phyloP scores from a whole-genome alignment of 2,329 filamentous ascomycete species.

The Curvularia spicifera region DNA sequence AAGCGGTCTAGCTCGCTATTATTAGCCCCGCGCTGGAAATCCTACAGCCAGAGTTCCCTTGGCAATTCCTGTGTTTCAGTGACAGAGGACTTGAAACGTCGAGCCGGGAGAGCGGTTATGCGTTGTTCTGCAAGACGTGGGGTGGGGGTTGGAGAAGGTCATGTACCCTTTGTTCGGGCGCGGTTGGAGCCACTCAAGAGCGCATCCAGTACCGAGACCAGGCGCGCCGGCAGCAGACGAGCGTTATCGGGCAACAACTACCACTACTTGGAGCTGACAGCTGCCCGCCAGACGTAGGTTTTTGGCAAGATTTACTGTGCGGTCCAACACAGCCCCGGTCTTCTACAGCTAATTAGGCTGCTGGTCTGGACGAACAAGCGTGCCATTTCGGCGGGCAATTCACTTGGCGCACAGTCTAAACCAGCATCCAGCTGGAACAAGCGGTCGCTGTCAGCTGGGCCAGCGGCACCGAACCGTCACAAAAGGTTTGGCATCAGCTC shows the following conservation, averaged over 20 bases:
- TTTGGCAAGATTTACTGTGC: constrained; percentile 3
- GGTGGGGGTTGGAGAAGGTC: neutral
- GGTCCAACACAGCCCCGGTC: constrained; percentile 19
- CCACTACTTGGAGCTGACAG: no score
- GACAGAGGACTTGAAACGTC: constrained; percentile 26
- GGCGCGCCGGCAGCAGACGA: constrained; percentile 6
- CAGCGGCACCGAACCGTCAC: constrained; percentile 21
- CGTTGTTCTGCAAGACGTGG: constrained; percentile 16
- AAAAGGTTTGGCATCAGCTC: constrained; percentile 18
- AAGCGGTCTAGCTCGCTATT: constrained; percentile 20
- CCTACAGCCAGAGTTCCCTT: constrained; percentile 16
- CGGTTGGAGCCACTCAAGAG: constrained; percentile 7
- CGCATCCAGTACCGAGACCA: constrained; percentile 1
- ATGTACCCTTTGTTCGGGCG: neutral
- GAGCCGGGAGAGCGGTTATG: constrained; percentile 21
- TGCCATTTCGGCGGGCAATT: constrained; percentile 9
- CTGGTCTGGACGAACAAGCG: constrained; percentile 6
- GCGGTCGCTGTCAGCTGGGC: constrained; percentile 6
- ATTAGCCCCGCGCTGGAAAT: constrained; percentile 18
- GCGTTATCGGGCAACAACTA: constrained; percentile 9
- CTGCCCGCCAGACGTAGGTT: no score
- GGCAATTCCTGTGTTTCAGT: constrained; percentile 34
- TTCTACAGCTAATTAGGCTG: constrained; percentile 15
- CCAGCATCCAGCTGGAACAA: constrained; percentile 13
- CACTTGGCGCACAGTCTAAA: constrained; percentile 12